Base-by-base conservation (phyloP, 2,329 filamentous ascomycete species). In the Sarocladiaceae sp. region DNA sequence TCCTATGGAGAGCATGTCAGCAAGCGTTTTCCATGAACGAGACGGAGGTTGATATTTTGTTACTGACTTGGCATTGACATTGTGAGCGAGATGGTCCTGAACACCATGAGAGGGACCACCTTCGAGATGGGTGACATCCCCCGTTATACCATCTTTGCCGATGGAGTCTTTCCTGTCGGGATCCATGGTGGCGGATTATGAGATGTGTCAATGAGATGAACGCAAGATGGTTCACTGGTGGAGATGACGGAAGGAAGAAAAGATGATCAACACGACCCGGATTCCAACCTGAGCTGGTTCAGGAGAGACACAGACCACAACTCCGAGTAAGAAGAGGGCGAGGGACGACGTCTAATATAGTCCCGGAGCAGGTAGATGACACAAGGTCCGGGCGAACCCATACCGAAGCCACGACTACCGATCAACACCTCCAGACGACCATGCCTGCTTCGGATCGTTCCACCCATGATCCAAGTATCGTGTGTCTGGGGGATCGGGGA, bases 41-140 rank as follows among this genome's bases (percentile, higher is more conserved):
- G 26, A 29, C 13, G 26, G 26, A 20, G 18, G 33, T n/a, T n/a
- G n/a, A n/a, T n/a, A n/a, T n/a, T n/a, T n/a, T n/a, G n/a, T n/a
- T n/a, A 16, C 42, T 21, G 34, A 57, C 60, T 55, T 62, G 7
- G 59, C 59, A 16, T 62, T 58, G 6, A 61, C 47, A 47, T 64
- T 64, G 19, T 51, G 53, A 13, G 50, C 43, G 37, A 61, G 59
- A 35, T 59, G 33, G 33, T 35, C 33, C 33, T 35, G 33, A 19
- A 35, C 33, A n/a, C 6, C 33, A 19, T 15, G 18, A n/a, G 16
- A 9, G 11, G n/a, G 33, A 35, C 16, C 16, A 35, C 33, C 33
- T 19, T 35, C 33, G 15, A 35, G 33, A 35, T 35, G 33, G n/a
- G 33, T 19, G 18, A 35, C 33, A 20, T 35, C 33, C 7, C 33